phyloP scores from a whole-genome alignment of 2,329 filamentous ascomycete genomes.

The Aureobasidium sp. region DNA sequence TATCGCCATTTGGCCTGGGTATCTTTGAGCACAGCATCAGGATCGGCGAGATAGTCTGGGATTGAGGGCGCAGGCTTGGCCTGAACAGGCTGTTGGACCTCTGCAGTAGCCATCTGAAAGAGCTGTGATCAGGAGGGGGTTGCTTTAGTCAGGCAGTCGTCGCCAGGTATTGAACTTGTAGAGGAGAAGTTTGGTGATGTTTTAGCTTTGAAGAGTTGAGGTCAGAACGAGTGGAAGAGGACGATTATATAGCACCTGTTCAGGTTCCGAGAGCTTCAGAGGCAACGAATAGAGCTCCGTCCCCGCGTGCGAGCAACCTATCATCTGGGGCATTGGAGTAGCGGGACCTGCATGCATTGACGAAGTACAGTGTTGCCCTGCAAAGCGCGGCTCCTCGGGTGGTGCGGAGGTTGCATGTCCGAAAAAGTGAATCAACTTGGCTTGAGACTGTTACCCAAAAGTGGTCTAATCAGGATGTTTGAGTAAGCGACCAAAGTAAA shows the following conservation, averaged over 20 bases:
- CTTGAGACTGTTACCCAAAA: conserved; percentile 1
- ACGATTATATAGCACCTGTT: not conserved
- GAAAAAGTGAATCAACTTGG: not conserved
- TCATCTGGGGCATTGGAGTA: not conserved
- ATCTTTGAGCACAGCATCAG: conserved; percentile 53
- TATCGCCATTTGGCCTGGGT: conserved; percentile 52
- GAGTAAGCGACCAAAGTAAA: not conserved
- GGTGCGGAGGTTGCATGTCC: not conserved
- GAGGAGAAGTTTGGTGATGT: not conserved
- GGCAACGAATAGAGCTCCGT: not conserved
- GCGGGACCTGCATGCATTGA: conserved; percentile 1
- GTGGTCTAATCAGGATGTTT: not conserved
- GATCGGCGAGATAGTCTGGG: conserved; percentile 54
- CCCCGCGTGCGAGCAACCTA: not conserved
- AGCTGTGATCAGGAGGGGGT: not conserved
- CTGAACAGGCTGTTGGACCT: conserved; percentile 20
- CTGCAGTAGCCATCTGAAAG: conserved; percentile 24
- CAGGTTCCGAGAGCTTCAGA: not conserved
- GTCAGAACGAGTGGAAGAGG: not conserved
- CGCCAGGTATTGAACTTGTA: not conserved
- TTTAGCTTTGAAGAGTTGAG: not conserved
- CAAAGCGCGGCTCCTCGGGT: not conserved
- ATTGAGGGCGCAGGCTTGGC: conserved; percentile 32
- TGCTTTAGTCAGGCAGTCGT: not conserved
- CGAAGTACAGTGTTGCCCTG: not conserved